A percentile compares a stretch with the other conserved stretches of the same genome.
phyloP scores from a whole-genome alignment of 2,329 filamentous ascomycete species.

The Diaporthe citriasiana region DNA sequence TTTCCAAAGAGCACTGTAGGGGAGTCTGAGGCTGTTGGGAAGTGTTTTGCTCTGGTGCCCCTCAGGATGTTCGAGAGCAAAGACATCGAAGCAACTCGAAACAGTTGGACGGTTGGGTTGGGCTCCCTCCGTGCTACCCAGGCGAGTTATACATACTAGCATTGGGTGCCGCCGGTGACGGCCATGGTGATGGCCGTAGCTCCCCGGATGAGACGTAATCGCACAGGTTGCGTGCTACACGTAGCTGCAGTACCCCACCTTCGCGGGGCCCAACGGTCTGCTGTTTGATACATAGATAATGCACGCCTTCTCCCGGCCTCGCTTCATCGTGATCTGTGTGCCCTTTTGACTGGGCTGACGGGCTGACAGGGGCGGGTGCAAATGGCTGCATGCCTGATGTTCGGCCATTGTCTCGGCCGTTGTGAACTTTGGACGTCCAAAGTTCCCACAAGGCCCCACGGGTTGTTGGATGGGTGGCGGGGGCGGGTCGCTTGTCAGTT shows the following conservation, averaged over 20 bases:
- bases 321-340: slow-evolving; percentile 29
- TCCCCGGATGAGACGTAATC: slow-evolving; percentile 19
- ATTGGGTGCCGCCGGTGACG: background rate
- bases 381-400: slow-evolving; percentile 1
- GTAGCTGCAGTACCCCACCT: slow-evolving; percentile 19
- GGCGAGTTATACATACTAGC: background rate
- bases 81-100: slow-evolving; percentile 22
- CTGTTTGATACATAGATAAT: slow-evolving; percentile 3
- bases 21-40: background rate
- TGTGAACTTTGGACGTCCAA: slow-evolving; percentile 2
- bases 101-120: slow-evolving; percentile 6
- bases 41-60: background rate
- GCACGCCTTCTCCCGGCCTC: slow-evolving; percentile 5
- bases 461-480: slow-evolving; percentile 32
- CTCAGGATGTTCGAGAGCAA: background rate
- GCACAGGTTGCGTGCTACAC: slow-evolving; percentile 24
- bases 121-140: background rate
- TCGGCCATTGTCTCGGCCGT: slow-evolving; percentile 3
- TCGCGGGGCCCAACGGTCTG: background rate
- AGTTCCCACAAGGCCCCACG: slow-evolving; percentile 25
- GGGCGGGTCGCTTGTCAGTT: slow-evolving; percentile 31
- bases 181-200: background rate
- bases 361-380: background rate
- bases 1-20: background rate
- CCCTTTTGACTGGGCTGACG: background rate